Percentiles rank a stretch among this genome's conserved stretches.
Evolutionary conservation across 1,284 basidiomycete genomes (phyloP).

Genomic region (Moesziomyces sp.): DNA sequence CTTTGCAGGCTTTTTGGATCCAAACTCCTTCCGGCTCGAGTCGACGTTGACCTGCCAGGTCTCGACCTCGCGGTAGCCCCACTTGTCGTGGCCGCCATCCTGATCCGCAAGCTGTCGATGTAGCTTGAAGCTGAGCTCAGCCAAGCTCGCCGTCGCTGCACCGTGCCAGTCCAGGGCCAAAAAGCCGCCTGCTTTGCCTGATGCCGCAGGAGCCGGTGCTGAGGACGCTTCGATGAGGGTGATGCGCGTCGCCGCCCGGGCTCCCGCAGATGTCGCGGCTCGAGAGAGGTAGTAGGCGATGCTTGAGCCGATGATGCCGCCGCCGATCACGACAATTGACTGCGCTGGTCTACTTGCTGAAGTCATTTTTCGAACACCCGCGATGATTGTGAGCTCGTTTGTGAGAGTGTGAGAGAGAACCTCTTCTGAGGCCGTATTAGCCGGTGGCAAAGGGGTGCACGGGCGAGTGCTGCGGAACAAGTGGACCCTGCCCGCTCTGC

Average conservation of each 20-base stretch:
- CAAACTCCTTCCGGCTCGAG: constrained; percentile 39
- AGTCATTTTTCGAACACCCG: constrained; percentile 10
- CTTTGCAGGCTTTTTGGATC: constrained; percentile 8
- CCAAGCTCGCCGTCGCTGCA: constrained; percentile 71
- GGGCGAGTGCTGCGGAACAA: not conserved
- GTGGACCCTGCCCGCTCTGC: too few species aligned
- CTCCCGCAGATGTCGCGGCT: constrained; percentile 8
- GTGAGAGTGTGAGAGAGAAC: too few species aligned
- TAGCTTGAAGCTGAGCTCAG: constrained; percentile 80
- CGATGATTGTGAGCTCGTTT: too few species aligned
- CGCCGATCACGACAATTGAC: constrained; percentile 66
- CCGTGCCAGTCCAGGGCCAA: constrained; percentile 81
- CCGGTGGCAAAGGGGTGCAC: not conserved
- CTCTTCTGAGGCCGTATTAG: not conserved
- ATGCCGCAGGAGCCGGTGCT: constrained; percentile 74
- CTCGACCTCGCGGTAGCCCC: constrained; percentile 83
- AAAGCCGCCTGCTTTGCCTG: constrained; percentile 91
- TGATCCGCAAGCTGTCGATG: constrained; percentile 81
- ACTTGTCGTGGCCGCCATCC: constrained; percentile 77
- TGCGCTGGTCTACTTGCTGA: constrained; percentile 18
- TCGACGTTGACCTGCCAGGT: constrained; percentile 57
- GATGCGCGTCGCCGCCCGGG: constrained; percentile 44
- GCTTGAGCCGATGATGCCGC: constrained; percentile 83
- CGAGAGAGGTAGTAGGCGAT: constrained; percentile 79
- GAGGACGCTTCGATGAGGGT: constrained; percentile 80